A percentile compares a stretch with the other conserved stretches of the same genome.
These are phyloP conservation scores for Rhizopogon roseolus DNA, from an alignment of 768 basidiomycete genomes.

Conservation along the genomic window DNA sequence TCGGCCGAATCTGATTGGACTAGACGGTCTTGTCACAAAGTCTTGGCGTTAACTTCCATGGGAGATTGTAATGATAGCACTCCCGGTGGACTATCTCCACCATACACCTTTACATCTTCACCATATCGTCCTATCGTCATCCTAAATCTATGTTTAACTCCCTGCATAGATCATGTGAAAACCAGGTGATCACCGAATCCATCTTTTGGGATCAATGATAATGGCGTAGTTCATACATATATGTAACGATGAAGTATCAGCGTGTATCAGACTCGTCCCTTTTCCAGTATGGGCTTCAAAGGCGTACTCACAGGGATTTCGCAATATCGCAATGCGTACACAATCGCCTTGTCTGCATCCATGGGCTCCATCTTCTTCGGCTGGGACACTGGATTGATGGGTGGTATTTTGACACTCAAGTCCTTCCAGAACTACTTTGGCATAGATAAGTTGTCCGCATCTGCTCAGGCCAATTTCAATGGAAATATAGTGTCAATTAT, in stretches of 20 bases:
- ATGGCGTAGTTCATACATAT: not conserved
- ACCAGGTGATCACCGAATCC: not conserved
- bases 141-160: not conserved
- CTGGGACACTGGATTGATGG: conserved; percentile 47
- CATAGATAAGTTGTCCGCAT: conserved; percentile 30
- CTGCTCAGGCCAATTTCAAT: conserved; percentile 35
- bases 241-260: not conserved
- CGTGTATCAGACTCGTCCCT: not conserved
- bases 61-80: too few relatives aligned
- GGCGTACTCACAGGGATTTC: conserved; percentile 17
- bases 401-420: conserved; percentile 40
- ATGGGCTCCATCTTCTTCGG: conserved; percentile 47
- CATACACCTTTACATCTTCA: too few relatives aligned
- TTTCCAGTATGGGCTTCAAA: conserved; percentile 20
- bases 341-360: conserved; percentile 38
- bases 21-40: not conserved
- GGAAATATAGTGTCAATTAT: conserved; percentile 51
- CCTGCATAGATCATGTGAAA: not conserved
- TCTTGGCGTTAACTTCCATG: too few relatives aligned
- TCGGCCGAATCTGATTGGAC: not conserved
- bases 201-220: not conserved
- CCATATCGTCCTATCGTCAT: too few relatives aligned
- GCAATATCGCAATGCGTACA: conserved; percentile 40
- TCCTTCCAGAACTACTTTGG: conserved; percentile 49
- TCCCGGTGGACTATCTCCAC: too few relatives aligned